Percentiles rank a stretch among this genome's conserved stretches.
phyloP scores from a whole-genome alignment of 495 filamentous ascomycete species.

The Collariella sp. region DNA sequence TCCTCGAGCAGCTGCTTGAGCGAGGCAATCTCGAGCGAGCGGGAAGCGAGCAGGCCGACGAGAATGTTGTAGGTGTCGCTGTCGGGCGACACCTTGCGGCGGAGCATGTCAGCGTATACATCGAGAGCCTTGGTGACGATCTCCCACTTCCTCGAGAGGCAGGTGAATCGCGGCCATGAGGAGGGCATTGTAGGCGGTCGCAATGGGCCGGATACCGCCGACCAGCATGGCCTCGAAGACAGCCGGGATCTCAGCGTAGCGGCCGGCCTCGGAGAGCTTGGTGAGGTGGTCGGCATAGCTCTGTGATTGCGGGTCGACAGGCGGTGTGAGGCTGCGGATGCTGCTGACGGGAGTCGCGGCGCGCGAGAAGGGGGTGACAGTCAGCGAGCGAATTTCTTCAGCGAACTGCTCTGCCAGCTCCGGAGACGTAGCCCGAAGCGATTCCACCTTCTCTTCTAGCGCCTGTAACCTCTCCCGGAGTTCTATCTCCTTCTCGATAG shows the following conservation, averaged over 20 bases:
- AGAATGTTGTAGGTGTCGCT: slow-evolving; percentile 78
- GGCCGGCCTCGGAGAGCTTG: slow-evolving; percentile 55
- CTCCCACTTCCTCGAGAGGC: slow-evolving; percentile 60
- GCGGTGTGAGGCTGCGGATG: slow-evolving; percentile 37
- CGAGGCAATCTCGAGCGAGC: slow-evolving; percentile 62
- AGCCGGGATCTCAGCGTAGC: slow-evolving; percentile 77
- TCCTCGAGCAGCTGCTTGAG: slow-evolving; percentile 64
- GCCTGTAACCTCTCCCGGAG: slow-evolving; percentile 37
- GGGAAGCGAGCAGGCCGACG: slow-evolving; percentile 68
- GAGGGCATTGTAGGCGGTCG: slow-evolving; percentile 82
- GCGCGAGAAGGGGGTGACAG: slow-evolving; percentile 32
- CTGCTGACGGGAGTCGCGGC: slow-evolving; percentile 34
- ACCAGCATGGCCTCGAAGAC: slow-evolving; percentile 80
- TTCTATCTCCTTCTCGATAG: slow-evolving; percentile 42
- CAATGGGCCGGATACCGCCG: slow-evolving; percentile 66
- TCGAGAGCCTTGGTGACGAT: slow-evolving; percentile 83
- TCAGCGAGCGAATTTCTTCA: slow-evolving; percentile 33
- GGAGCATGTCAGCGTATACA: slow-evolving; percentile 93
- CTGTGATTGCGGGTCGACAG: slow-evolving; percentile 50
- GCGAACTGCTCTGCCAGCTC: slow-evolving; percentile 29
- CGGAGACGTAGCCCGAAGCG: slow-evolving; percentile 30
- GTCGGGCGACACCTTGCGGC: slow-evolving; percentile 71
- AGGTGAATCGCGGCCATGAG: slow-evolving; percentile 73
- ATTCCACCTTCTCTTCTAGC: slow-evolving; percentile 37
- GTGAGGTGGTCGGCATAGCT: slow-evolving; percentile 66